Conservation (phyloP, 2,329 filamentous ascomycete genomes). For the Pseudocercospora musae region DNA sequence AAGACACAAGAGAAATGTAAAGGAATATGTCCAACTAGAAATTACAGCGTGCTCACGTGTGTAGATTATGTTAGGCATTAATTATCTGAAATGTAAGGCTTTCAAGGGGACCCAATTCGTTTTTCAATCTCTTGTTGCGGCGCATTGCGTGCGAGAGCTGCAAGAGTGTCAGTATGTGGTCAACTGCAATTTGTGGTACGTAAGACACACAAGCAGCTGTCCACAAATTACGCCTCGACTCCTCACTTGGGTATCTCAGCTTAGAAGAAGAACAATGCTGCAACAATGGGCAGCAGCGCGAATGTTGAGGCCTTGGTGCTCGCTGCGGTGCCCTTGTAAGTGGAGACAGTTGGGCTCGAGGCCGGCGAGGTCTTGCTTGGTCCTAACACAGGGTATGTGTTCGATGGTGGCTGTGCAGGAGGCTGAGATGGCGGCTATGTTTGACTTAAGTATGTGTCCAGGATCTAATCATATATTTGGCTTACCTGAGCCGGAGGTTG, state of each 20-base stretch:
- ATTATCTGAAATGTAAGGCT: neutral
- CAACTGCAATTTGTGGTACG: neutral
- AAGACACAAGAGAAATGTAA: neutral
- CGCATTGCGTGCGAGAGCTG: neutral
- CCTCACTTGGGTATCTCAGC: neutral
- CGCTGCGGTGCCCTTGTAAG: slow-evolving; percentile 5
- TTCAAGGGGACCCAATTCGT: neutral
- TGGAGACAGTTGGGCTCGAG: neutral
- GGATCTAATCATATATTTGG: neutral
- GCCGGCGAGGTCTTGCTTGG: slow-evolving; percentile 3
- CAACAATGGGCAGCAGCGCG: slow-evolving; percentile 6
- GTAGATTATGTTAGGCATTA: neutral
- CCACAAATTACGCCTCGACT: neutral
- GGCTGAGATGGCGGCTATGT: neutral
- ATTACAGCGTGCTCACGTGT: neutral
- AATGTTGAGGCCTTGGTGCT: slow-evolving; percentile 8
- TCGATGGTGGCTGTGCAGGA: neutral
- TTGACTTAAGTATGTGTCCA: neutral
- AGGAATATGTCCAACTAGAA: neutral
- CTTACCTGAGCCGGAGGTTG: neutral
- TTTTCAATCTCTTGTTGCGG: neutral
- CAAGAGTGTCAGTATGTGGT: neutral
- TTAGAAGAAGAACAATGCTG: slow-evolving; percentile 10
- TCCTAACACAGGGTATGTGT: neutral
- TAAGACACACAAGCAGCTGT: neutral